phyloP scores from a whole-genome alignment of 352 stramenopile species.

The Phytophthora citrophthora region DNA sequence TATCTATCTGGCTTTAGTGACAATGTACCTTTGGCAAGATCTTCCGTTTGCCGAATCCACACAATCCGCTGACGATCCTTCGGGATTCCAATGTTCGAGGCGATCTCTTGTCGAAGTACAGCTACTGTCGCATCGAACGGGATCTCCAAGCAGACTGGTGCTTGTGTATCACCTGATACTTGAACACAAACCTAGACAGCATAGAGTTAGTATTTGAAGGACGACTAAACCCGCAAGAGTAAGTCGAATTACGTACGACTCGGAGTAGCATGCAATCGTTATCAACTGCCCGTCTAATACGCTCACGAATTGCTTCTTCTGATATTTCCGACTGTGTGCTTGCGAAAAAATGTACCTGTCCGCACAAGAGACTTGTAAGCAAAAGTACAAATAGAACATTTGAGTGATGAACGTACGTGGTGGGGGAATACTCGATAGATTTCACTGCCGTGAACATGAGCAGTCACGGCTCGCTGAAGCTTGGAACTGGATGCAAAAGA shows the following conservation, averaged over 20 bases:
- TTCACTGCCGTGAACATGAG: constrained; percentile 82
- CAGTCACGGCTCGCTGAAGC: constrained; percentile 78
- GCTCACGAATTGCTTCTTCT: constrained; percentile 86
- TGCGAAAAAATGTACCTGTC: constrained; percentile 87
- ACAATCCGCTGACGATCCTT: constrained; percentile 86
- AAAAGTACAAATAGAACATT: neutral
- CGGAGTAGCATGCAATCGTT: constrained; percentile 89
- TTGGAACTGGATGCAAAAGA: constrained; percentile 75
- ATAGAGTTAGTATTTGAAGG: neutral
- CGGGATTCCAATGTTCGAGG: constrained; percentile 81
- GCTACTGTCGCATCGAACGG: constrained; percentile 81
- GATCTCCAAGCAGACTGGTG: constrained; percentile 82
- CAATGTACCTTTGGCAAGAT: constrained; percentile 77
- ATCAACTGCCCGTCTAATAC: constrained; percentile 81
- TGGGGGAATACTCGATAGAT: constrained; percentile 90
- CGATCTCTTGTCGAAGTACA: constrained; percentile 80
- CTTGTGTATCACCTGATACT: constrained; percentile 79
- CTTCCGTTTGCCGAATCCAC: constrained; percentile 88
- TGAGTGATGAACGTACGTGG: constrained; percentile 54
- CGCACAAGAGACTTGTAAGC: neutral
- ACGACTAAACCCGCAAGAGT: neutral
- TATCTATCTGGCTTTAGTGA: neutral
- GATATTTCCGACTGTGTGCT: constrained; percentile 79
- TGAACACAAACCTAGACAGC: constrained; percentile 77
- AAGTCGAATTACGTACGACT: constrained; percentile 53